Conservation (phyloP, 805 yeast species). For the Candida gorgasii region DNA sequence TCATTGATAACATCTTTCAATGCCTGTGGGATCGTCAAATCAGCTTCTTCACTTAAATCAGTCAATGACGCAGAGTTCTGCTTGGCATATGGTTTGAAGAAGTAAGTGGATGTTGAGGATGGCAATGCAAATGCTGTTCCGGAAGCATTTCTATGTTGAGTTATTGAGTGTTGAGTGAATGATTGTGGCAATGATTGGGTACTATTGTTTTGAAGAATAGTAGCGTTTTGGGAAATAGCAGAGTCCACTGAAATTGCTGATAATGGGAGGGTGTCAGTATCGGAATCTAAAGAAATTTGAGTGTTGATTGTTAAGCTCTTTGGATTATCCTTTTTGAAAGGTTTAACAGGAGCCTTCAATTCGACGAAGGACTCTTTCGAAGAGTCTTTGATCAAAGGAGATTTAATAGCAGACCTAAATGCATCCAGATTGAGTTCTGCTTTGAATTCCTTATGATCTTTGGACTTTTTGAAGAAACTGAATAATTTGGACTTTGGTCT, state of each 20-base stretch:
- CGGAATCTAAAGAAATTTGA: conserved; percentile 11
- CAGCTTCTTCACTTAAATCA: conserved; percentile 11
- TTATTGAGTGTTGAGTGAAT: conserved; percentile 3
- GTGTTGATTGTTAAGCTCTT: conserved; percentile 18
- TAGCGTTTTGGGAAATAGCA: conserved; percentile 12
- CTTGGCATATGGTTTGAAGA: conserved; percentile 32
- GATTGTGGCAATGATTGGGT: conserved; percentile 7
- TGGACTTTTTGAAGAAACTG: conserved; percentile 34
- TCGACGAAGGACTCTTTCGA: no score
- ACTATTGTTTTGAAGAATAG: conserved; percentile 2
- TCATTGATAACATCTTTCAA: conserved; percentile 40
- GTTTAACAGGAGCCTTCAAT: background rate
- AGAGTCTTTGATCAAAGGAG: background rate
- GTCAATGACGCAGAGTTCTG: conserved; percentile 14
- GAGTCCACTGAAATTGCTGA: conserved; percentile 19
- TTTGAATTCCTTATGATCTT: background rate
- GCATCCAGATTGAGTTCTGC: background rate
- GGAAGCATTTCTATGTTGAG: conserved; percentile 16
- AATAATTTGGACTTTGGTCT: conserved; percentile 34
- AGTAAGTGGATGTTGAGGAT: conserved; percentile 40
- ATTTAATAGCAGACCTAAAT: background rate
- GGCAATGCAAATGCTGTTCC: conserved; percentile 46
- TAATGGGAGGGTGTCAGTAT: conserved; percentile 18
- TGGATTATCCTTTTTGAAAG: conserved; percentile 9
- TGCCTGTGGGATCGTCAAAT: conserved; percentile 33